Percentiles rank a stretch among this genome's conserved stretches.
Evolutionary conservation across 73 alveolate species (phyloP).

Genomic region (Diophrys appendiculata): DNA sequence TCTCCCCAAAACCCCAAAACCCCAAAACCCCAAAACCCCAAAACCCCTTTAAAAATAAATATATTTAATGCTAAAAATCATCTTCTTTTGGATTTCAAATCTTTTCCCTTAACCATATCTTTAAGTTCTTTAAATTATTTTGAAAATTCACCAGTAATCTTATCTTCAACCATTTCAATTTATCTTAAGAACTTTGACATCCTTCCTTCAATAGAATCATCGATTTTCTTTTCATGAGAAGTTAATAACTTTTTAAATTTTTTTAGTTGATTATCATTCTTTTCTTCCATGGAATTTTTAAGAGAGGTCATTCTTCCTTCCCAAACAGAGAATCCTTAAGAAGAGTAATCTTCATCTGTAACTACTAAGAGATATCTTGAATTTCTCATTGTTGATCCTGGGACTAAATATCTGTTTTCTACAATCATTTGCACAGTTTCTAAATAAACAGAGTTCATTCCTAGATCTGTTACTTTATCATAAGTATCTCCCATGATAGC

Average conservation of each 20-base stretch:
- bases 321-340: background rate
- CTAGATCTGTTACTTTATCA: background rate
- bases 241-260: background rate
- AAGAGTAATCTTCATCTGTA: background rate
- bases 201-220: background rate
- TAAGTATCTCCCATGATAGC: constrained; percentile 1
- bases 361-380: background rate
- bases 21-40: too few relatives aligned
- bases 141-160: background rate
- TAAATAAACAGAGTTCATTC: background rate
- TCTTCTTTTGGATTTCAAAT: background rate
- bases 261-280: background rate
- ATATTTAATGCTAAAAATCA: background rate
- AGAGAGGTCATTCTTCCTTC: background rate
- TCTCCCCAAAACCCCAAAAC: too few relatives aligned
- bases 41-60: background rate
- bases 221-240: background rate
- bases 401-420: background rate
- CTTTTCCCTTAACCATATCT: background rate
- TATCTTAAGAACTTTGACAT: background rate
- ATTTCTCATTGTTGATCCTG: background rate
- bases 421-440: background rate
- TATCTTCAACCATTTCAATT: background rate
- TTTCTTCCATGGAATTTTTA: background rate
- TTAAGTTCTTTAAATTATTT: too few relatives aligned